Evolutionary conservation across 2,329 filamentous ascomycete genomes (phyloP).

Genomic region (Pseudocercospora vitis): DNA sequence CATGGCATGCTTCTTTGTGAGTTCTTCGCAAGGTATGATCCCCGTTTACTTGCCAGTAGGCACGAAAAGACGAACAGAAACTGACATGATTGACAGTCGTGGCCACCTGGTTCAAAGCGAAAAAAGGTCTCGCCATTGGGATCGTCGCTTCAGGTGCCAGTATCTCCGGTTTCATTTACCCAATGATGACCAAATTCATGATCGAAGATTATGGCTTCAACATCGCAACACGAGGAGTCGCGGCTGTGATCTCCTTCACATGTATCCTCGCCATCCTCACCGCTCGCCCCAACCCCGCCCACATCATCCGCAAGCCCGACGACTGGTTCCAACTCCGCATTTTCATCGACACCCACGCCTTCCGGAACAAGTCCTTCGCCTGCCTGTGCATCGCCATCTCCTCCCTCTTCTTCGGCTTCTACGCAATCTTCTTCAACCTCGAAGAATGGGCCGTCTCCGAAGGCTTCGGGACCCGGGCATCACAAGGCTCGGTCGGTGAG

Average conservation of each 20-base stretch:
- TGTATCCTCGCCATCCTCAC: slow-evolving; percentile 46
- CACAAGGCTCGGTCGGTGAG: too few relatives aligned
- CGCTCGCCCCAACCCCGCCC: slow-evolving; percentile 46
- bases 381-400: slow-evolving; percentile 49
- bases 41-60: too few relatives aligned
- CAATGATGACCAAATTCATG: slow-evolving; percentile 49
- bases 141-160: slow-evolving; percentile 54
- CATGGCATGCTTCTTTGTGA: slow-evolving; percentile 56
- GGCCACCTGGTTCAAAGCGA: slow-evolving; percentile 51
- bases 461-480: slow-evolving; percentile 44
- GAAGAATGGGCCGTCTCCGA: slow-evolving; percentile 52
- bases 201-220: slow-evolving; percentile 48
- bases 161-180: slow-evolving; percentile 45
- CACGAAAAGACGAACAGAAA: not conserved
- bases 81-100: slow-evolving; percentile 40
- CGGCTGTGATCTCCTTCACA: slow-evolving; percentile 44
- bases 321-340: slow-evolving; percentile 42
- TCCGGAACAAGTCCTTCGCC: slow-evolving; percentile 45
- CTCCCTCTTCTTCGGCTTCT: slow-evolving; percentile 54
- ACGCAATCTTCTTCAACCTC: slow-evolving; percentile 55
- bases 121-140: slow-evolving; percentile 51
- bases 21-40: slow-evolving; percentile 48
- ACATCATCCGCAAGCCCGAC: slow-evolving; percentile 41
- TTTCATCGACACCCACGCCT: slow-evolving; percentile 46
- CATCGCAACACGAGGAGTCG: slow-evolving; percentile 45